Evolutionary conservation across 257 asterid species (phyloP).

Genomic region (Scutellaria baicalensis): DNA sequence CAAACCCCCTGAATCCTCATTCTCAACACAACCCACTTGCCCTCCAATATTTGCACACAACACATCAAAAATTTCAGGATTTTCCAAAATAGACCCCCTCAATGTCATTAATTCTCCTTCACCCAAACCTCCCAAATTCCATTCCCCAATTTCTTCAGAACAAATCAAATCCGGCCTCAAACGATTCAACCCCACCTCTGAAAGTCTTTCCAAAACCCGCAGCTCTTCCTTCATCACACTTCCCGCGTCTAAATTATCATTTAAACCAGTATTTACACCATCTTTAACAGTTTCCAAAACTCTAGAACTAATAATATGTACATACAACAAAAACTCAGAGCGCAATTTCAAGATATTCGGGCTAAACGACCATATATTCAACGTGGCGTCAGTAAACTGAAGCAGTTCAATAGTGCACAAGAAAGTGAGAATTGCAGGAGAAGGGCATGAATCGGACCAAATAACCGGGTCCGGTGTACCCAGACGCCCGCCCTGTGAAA

Average conservation of each 20-base stretch:
- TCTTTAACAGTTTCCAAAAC: conserved; percentile 31
- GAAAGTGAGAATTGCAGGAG: conserved; percentile 69
- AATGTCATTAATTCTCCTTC: conserved; percentile 57
- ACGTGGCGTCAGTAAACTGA: conserved; percentile 68
- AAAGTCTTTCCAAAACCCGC: conserved; percentile 50
- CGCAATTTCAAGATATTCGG: conserved; percentile 53
- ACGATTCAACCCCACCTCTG: conserved; percentile 53
- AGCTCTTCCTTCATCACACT: conserved; percentile 29
- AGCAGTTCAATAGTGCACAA: conserved; percentile 72
- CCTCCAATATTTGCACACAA: conserved; percentile 67
- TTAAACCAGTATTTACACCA: conserved; percentile 26
- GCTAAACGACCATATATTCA: conserved; percentile 69
- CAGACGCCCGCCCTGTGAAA: conserved; percentile 59
- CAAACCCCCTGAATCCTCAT: conserved; percentile 50
- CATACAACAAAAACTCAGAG: conserved; percentile 74
- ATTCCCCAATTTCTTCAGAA: conserved; percentile 22
- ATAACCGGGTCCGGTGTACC: conserved; percentile 49
- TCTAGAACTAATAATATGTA: conserved; percentile 40
- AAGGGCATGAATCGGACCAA: conserved; percentile 80
- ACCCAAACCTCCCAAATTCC: conserved; percentile 19
- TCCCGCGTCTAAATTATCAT: conserved; percentile 20
- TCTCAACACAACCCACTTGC: conserved; percentile 48
- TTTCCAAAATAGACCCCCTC: conserved; percentile 53
- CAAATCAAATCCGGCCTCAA: conserved; percentile 60
- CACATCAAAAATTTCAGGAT: conserved; percentile 57